Evolutionary conservation across 192 early-diverging fungal species (phyloP).

Genomic region (Coemansia aciculifera): DNA sequence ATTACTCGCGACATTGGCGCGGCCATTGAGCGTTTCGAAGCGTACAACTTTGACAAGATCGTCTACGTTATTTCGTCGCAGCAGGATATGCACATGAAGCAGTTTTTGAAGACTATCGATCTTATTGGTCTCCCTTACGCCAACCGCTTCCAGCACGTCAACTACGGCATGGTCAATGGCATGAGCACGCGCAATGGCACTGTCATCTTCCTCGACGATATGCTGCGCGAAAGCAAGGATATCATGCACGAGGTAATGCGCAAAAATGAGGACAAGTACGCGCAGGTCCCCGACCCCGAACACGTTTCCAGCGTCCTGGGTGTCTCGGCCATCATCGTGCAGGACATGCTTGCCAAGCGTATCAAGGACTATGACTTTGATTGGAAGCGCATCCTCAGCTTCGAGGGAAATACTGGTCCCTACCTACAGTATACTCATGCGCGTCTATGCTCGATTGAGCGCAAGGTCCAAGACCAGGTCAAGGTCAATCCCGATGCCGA

Average conservation of each 20-base stretch:
- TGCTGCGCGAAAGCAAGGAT: constrained; percentile 82
- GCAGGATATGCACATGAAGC: constrained; percentile 90
- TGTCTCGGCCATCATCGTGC: constrained; percentile 87
- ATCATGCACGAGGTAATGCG: constrained; percentile 91
- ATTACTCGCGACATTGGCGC: constrained; percentile 97
- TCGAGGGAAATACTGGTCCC: constrained; percentile 99
- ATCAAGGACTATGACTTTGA: constrained; percentile 95
- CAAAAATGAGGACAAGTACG: constrained; percentile 84
- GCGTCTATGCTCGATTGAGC: constrained; percentile 93
- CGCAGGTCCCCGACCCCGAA: constrained; percentile 80
- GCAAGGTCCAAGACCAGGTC: constrained; percentile 60
- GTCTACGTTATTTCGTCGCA: constrained; percentile 89
- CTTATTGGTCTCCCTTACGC: constrained; percentile 81
- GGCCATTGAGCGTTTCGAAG: constrained; percentile 84
- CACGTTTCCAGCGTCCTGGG: constrained; percentile 84
- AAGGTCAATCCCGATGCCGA: constrained; percentile 66
- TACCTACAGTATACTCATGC: constrained; percentile 99
- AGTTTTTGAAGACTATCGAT: constrained; percentile 92
- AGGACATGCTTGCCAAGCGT: constrained; percentile 88
- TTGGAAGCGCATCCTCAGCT: constrained; percentile 88
- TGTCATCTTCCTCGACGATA: constrained; percentile 93
- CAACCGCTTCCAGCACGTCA: constrained; percentile 81
- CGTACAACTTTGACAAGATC: constrained; percentile 88
- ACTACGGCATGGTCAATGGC: constrained; percentile 91
- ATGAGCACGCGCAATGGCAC: constrained; percentile 97